phyloP scores from a whole-genome alignment of 441 rosid genomes.

The Corymbia calophylla region DNA sequence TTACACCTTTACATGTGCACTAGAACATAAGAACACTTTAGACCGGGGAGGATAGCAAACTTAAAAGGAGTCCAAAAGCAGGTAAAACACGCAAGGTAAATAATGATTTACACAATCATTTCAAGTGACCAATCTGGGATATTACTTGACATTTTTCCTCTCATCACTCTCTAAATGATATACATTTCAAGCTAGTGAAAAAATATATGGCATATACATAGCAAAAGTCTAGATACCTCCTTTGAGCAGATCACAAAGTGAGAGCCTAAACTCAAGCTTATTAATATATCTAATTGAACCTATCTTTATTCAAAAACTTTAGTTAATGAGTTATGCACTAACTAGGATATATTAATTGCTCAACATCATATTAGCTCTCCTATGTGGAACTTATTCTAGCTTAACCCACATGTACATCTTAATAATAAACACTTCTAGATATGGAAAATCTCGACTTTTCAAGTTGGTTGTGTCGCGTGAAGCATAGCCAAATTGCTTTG shows the following conservation, averaged over 20 bases:
- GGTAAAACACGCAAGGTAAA: neutral
- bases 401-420: neutral
- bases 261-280: accelerated
- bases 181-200: neutral
- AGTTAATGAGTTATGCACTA: neutral
- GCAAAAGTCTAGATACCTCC: neutral
- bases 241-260: accelerated
- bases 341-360: neutral
- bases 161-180: neutral
- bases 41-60: neutral
- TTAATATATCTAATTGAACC: accelerated
- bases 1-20: neutral
- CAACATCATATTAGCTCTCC: neutral
- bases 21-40: neutral
- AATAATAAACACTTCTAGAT: neutral
- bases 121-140: accelerated
- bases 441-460: neutral
- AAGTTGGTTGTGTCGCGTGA: accelerated
- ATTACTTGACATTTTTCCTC: neutral
- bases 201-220: neutral
- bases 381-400: accelerated
- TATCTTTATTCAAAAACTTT: neutral
- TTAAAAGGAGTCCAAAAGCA: neutral
- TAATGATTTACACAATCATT: neutral
- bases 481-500: neutral